Evolutionary conservation across 495 filamentous ascomycete genomes (phyloP).

Genomic region (Trichoderma erinaceum): DNA sequence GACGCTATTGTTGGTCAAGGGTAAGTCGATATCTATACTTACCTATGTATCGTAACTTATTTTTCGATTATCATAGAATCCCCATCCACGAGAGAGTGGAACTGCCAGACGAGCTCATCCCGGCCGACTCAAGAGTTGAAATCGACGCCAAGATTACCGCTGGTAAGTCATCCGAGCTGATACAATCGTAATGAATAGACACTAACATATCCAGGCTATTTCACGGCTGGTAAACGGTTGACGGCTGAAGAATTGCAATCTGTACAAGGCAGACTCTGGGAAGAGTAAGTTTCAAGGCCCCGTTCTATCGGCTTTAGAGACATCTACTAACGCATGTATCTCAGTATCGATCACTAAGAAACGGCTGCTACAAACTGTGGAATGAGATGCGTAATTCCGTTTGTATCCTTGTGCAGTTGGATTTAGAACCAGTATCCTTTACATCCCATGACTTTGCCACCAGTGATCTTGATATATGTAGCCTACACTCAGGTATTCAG

Average conservation of each 20-base stretch:
- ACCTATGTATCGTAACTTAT: neutral
- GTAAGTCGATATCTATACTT: slow-evolving; percentile 31
- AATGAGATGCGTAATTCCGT: neutral
- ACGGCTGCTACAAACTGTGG: neutral
- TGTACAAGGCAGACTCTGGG: slow-evolving; percentile 89
- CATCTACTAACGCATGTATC: slow-evolving; percentile 16
- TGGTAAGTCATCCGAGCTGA: slow-evolving; percentile 57
- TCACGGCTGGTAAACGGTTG: slow-evolving; percentile 88
- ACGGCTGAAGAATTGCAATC: slow-evolving; percentile 77
- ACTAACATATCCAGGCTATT: slow-evolving; percentile 46
- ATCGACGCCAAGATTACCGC: slow-evolving; percentile 99
- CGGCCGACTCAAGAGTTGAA: slow-evolving; percentile 89
- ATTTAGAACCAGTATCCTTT: neutral
- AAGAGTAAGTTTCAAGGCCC: slow-evolving; percentile 52
- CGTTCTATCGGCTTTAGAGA: neutral
- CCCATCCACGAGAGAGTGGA: slow-evolving; percentile 89
- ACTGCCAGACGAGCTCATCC: slow-evolving; percentile 91
- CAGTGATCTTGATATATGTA: too few species aligned
- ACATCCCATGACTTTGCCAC: too few species aligned
- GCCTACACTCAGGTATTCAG: too few species aligned
- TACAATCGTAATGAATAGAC: neutral
- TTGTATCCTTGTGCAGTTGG: neutral
- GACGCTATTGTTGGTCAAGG: slow-evolving; percentile 96
- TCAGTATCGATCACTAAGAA: slow-evolving; percentile 42
- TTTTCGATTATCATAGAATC: slow-evolving; percentile 48